phyloP scores from a whole-genome alignment of 129 eudicot species.

The Heracleum sosnowskyi region DNA sequence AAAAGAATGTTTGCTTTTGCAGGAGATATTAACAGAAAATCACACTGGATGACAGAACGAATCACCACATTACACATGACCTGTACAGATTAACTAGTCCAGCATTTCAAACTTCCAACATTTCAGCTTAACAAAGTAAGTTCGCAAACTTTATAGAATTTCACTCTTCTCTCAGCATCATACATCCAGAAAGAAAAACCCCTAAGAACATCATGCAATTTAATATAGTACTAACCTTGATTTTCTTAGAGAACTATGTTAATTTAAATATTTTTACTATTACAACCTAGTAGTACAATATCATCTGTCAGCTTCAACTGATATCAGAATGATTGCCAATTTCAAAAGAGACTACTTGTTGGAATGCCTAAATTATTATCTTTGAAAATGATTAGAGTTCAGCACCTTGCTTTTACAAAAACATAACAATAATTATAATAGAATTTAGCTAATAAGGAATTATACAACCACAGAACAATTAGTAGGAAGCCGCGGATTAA shows the following conservation, averaged over 20 bases:
- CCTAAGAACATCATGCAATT: background rate
- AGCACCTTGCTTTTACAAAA: too few species aligned
- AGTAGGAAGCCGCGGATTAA: background rate
- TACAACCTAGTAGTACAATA: background rate
- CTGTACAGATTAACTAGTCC: background rate
- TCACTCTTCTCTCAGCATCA: background rate
- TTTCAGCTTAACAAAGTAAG: background rate
- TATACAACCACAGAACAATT: background rate
- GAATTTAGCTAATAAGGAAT: background rate
- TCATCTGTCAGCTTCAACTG: background rate
- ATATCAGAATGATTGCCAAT: background rate
- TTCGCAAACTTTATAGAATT: background rate
- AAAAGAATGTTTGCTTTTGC: background rate
- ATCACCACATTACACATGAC: background rate
- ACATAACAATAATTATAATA: too few species aligned
- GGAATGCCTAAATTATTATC: background rate
- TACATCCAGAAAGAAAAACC: background rate
- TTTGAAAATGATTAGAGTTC: background rate
- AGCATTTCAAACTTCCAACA: background rate
- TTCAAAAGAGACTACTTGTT: background rate
- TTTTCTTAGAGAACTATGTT: background rate
- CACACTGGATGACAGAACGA: background rate
- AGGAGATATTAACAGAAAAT: background rate
- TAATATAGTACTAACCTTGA: background rate
- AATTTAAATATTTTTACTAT: background rate